These are phyloP conservation scores for Triglochin maritima DNA, from an alignment of 106 monocot genomes.

Conservation along the genomic window DNA sequence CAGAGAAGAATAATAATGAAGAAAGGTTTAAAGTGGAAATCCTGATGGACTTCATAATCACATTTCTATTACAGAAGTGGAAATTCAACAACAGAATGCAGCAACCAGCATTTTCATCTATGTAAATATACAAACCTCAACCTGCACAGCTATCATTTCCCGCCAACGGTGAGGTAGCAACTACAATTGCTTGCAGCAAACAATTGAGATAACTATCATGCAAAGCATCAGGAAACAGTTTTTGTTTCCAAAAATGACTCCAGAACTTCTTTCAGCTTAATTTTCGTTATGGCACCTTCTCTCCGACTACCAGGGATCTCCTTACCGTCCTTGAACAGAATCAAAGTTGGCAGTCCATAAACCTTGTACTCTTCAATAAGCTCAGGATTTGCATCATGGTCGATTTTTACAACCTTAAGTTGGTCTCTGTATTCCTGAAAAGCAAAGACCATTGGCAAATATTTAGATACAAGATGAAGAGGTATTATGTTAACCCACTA, in stretches of 20 bases:
- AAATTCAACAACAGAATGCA: too few relatives aligned
- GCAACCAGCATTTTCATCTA: not conserved
- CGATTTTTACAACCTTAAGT: slow-evolving; percentile 82
- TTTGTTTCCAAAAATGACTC: slow-evolving; percentile 49
- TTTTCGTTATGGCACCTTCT: slow-evolving; percentile 79
- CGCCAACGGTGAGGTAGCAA: not conserved
- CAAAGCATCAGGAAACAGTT: slow-evolving; percentile 32
- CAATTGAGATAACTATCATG: not conserved
- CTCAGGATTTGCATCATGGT: slow-evolving; percentile 92
- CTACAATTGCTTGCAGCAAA: not conserved
- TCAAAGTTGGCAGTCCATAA: slow-evolving; percentile 75
- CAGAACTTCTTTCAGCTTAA: slow-evolving; percentile 73
- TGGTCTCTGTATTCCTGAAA: slow-evolving; percentile 68
- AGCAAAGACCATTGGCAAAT: too few relatives aligned
- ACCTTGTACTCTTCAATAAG: slow-evolving; percentile 81
- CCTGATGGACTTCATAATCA: too few relatives aligned
- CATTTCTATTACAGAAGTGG: too few relatives aligned
- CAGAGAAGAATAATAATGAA: too few relatives aligned
- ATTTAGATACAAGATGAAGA: not conserved
- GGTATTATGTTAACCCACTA: not conserved
- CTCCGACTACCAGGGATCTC: slow-evolving; percentile 71
- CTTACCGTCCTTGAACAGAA: slow-evolving; percentile 74
- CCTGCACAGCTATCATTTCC: not conserved
- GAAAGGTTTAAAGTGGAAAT: too few relatives aligned
- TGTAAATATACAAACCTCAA: not conserved